Evolutionary conservation across 106 monocot species (phyloP), one percentile per base, ranked within the genome.

Genomic region (Alisma plantagoaquatica): DNA sequence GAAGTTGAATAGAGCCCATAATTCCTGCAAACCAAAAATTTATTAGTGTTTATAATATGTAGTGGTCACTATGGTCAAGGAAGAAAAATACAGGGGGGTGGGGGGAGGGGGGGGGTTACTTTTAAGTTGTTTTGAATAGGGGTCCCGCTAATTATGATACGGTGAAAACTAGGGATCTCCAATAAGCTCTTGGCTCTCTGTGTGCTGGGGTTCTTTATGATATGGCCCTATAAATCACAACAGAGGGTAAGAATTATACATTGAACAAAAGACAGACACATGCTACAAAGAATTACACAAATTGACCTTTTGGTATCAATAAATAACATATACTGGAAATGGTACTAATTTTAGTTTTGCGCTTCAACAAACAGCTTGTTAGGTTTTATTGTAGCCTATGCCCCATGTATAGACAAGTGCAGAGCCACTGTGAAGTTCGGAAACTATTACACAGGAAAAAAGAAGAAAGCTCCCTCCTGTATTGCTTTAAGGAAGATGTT

Each of bases 61-160:
- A n/a, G n/a, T n/a, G 35, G 35, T 6, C 35, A 38, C 35, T 7
- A 38, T 38, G 35, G 6, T 38, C 6, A 38, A 38, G 35, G 9
- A 14, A 38, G 35, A 6, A 38, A 38, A 38, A 7, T 38, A 38
- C 6, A 14, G 35, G 14, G 14, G n/a, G n/a, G n/a, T n/a, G n/a
- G n/a, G n/a, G n/a, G n/a, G n/a, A n/a, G 14, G 35, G 35, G 6
- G 14, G 14, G 26, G 7, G 64, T 25, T 45, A 85, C 98, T 85
- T 98, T 98, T 35, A 98, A 53, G 59, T 98, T 90, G 61, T 98
- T 98, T 49, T 98, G 98, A 38, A 98, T 85, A 10, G 98, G 98
- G 28, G 98, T 98, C 16, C 98, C 98, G 74, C 84, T 98, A 2
- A 98, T 82, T 29, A 98, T 76, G 67, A 98, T 77, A 27, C 98